A percentile compares a stretch with the other conserved stretches of the same genome.
Conservation (phyloP, 805 yeast species). For the Hanseniaspora nectarophila region DNA sequence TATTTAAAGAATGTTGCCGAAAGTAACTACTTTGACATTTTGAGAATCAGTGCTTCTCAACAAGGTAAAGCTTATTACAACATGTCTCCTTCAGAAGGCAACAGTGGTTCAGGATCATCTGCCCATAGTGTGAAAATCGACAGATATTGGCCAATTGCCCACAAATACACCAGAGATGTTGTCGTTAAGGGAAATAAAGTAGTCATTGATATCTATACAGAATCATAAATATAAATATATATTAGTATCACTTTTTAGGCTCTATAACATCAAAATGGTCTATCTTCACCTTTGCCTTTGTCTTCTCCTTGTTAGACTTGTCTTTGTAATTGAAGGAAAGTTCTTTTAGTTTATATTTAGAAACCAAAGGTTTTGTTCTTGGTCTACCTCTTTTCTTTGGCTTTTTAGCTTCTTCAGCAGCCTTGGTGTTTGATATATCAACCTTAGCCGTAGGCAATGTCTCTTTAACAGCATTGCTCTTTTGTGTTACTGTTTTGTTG, state of each 20-base stretch:
- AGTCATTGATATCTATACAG: constrained; percentile 12
- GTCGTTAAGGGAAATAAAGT: constrained; percentile 17
- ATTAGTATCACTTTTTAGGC: not conserved
- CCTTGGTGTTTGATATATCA: not conserved
- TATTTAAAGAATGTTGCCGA: not conserved
- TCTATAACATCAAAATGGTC: not conserved
- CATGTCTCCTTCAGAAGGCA: constrained; percentile 33
- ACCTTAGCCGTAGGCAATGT: not conserved
- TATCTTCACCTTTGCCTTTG: constrained; percentile 6
- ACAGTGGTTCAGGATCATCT: constrained; percentile 35
- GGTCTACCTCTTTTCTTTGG: constrained; percentile 11
- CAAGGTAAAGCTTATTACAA: constrained; percentile 37
- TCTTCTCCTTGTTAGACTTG: constrained; percentile 1
- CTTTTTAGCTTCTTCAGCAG: not conserved
- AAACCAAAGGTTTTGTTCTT: not conserved
- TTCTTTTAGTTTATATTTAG: constrained; percentile 5
- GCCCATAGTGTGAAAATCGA: constrained; percentile 24
- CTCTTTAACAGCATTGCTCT: not conserved
- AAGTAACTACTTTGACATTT: constrained; percentile 18
- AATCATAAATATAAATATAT: not conserved
- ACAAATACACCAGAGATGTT: constrained; percentile 17
- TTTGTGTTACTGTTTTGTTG: not conserved
- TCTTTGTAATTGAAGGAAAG: constrained; percentile 6
- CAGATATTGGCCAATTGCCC: constrained; percentile 17
- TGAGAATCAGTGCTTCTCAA: constrained; percentile 27